Percentiles rank a stretch among this genome's conserved stretches.
phyloP scores from a whole-genome alignment of 306 rosid species.

The Cicer bijugum region DNA sequence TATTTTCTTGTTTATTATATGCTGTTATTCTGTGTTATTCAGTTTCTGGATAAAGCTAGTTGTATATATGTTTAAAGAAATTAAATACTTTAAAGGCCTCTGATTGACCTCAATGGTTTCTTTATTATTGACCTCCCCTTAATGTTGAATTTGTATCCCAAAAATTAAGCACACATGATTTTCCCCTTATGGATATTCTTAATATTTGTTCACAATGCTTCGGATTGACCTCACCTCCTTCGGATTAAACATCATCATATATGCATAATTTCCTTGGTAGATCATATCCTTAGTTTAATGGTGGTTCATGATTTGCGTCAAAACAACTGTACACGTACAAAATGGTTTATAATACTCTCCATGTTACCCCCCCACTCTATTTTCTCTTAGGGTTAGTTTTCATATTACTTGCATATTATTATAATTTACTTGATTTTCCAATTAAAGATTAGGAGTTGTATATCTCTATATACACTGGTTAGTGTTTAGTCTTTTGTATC shows the following conservation, averaged over 20 bases:
- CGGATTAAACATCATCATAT: not conserved
- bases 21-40: not conserved
- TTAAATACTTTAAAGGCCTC: not conserved
- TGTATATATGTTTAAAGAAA: not conserved
- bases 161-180: not conserved
- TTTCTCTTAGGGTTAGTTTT: too few species aligned
- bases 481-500: too few species aligned
- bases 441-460: too few species aligned
- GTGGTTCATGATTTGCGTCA: not conserved
- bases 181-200: not conserved
- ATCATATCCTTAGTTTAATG: not conserved
- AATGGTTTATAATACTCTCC: conserved; percentile 1
- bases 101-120: not conserved
- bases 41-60: not conserved
- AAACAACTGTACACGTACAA: not conserved
- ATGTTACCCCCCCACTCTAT: not conserved
- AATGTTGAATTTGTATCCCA: not conserved
- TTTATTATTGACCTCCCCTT: not conserved
- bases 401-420: too few species aligned
- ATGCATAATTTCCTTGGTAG: not conserved
- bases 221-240: not conserved
- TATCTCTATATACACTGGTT: too few species aligned
- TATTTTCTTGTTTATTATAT: too few species aligned
- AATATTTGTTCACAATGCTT: not conserved
- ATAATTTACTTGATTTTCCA: too few species aligned